A percentile compares a stretch with the other conserved stretches of the same genome.
phyloP scores from a whole-genome alignment of 805 yeast species.

The Lipomyces yamadae region DNA sequence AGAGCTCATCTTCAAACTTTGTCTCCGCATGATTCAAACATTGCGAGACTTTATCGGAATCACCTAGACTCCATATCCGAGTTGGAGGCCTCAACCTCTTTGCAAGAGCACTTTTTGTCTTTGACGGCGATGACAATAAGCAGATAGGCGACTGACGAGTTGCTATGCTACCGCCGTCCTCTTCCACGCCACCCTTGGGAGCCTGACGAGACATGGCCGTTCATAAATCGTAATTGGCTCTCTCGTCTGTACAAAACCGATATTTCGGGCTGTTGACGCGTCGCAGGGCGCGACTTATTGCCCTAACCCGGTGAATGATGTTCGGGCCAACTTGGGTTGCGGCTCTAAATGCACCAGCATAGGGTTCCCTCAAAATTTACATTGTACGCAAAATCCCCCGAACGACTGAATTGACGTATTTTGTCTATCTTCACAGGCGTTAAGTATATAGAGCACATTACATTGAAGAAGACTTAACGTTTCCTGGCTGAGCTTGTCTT shows the following conservation, averaged over 20 bases:
- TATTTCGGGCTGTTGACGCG: too few relatives aligned
- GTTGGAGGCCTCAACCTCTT: slow-evolving; percentile 6
- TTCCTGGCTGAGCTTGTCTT: too few relatives aligned
- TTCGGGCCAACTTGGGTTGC: too few relatives aligned
- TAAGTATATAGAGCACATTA: neutral
- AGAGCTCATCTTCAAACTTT: slow-evolving; percentile 29
- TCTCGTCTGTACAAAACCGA: too few relatives aligned
- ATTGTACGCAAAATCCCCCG: neutral
- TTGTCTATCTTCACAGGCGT: neutral
- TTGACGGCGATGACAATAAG: slow-evolving; percentile 13
- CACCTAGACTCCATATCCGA: slow-evolving; percentile 25
- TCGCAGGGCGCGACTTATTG: too few relatives aligned
- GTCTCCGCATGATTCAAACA: slow-evolving; percentile 27
- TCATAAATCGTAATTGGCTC: neutral
- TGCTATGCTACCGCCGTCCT: neutral
- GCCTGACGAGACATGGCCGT: neutral
- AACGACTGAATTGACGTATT: neutral
- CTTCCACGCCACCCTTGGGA: too few relatives aligned
- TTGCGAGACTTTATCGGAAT: slow-evolving; percentile 15
- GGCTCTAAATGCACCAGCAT: too few relatives aligned
- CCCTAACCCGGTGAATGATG: too few relatives aligned
- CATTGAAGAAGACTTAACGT: too few relatives aligned
- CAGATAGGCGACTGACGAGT: neutral
- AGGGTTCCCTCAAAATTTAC: too few relatives aligned
- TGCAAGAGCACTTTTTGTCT: neutral